Conservation (phyloP, 2,329 filamentous ascomycete species). For the Incumbomyces lentus region DNA sequence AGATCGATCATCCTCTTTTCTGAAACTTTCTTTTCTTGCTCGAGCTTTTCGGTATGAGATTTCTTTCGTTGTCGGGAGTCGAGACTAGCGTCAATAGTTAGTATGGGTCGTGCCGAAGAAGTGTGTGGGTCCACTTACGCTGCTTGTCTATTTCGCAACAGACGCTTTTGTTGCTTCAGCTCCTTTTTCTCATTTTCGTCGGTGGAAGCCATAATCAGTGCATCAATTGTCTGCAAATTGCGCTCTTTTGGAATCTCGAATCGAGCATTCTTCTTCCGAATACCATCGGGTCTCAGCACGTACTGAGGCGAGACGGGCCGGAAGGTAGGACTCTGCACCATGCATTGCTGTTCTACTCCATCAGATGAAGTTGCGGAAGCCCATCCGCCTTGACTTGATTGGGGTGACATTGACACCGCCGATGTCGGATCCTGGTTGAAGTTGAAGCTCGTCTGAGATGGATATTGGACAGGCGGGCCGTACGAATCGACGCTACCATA, state of each 20-base stretch:
- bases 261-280: slow-evolving; percentile 96
- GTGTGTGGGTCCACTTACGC: slow-evolving; percentile 56
- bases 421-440: slow-evolving; percentile 41
- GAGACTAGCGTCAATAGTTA: slow-evolving; percentile 47
- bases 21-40: slow-evolving; percentile 92
- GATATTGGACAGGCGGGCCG: slow-evolving; percentile 35
- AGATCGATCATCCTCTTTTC: slow-evolving; percentile 64
- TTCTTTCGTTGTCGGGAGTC: slow-evolving; percentile 97
- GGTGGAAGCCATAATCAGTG: slow-evolving; percentile 69
- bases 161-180: slow-evolving; percentile 93
- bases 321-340: slow-evolving; percentile 32
- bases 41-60: slow-evolving; percentile 90
- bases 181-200: slow-evolving; percentile 94
- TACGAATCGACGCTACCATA: slow-evolving; percentile 55
- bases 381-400: slow-evolving; percentile 48
- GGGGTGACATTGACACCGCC: slow-evolving; percentile 49
- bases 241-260: slow-evolving; percentile 94
- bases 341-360: slow-evolving; percentile 29
- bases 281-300: slow-evolving; percentile 63
- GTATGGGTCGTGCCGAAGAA: slow-evolving; percentile 13
- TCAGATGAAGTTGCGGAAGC: slow-evolving; percentile 37
- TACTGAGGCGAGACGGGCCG: slow-evolving; percentile 58
- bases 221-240: slow-evolving; percentile 89
- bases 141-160: slow-evolving; percentile 90
- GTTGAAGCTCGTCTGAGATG: slow-evolving; percentile 30